Evolutionary conservation across 495 filamentous ascomycete species (phyloP).

Genomic region (Amniculicola lignicola): DNA sequence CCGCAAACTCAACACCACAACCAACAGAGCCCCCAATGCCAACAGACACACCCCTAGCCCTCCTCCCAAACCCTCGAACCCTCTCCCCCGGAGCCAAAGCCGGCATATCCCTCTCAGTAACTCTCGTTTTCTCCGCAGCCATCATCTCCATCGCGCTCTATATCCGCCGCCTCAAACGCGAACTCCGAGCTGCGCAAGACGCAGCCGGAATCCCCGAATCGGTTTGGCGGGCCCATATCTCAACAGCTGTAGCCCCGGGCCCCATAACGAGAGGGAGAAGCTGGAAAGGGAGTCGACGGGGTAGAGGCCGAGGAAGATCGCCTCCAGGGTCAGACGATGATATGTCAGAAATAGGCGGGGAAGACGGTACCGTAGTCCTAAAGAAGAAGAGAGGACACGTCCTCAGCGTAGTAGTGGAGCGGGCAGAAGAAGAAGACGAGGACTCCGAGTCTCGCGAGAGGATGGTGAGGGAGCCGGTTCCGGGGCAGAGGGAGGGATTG

Average conservation of each 20-base stretch:
- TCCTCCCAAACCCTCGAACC: not conserved
- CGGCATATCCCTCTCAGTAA: conserved; percentile 16
- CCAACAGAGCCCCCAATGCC: conserved; percentile 1
- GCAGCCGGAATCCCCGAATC: conserved; percentile 9
- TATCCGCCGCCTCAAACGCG: conserved; percentile 25
- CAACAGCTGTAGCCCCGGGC: not conserved
- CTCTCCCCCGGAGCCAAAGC: conserved; percentile 23
- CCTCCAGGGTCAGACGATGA: not conserved
- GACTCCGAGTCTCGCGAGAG: not conserved
- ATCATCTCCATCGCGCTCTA: conserved; percentile 15
- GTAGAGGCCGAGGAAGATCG: not conserved
- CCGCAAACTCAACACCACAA: not conserved
- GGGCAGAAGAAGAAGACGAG: conserved; percentile 16
- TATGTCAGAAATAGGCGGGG: not conserved
- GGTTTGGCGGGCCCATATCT: conserved; percentile 10
- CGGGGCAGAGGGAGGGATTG: conserved; percentile 25
- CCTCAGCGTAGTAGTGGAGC: conserved; percentile 16
- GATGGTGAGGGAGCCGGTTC: conserved; percentile 19
- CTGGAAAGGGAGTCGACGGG: not conserved
- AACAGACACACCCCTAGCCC: conserved; percentile 10
- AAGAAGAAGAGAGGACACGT: conserved; percentile 25
- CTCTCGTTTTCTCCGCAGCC: conserved; percentile 2
- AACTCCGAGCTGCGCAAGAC: conserved; percentile 16
- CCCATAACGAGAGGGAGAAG: not conserved
- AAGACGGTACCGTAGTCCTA: not conserved